Evolutionary conservation across 2,329 filamentous ascomycete species (phyloP), one percentile per base, ranked within the genome.

Genomic region (Tolypocladium inflatum): DNA sequence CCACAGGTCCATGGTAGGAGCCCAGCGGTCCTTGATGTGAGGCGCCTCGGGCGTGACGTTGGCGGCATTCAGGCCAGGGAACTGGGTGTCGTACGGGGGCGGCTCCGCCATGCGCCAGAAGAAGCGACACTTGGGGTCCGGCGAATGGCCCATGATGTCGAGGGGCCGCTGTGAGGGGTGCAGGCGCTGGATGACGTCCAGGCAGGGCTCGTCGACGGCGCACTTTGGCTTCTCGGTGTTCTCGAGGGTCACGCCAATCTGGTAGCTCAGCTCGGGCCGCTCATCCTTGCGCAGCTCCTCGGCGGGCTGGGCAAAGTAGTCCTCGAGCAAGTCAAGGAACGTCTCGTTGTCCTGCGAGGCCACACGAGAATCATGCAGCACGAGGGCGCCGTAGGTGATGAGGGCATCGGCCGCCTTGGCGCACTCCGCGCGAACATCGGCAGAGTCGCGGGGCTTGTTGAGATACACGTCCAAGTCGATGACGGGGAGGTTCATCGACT

Each of bases 191-290:
- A 85, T 85, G 50, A 85, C 77, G 60, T 78, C 73, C 39, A 84
- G 75, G 62, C 82, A 85, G 37, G 82, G 80, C 73, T 80, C 81
- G 68, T 85, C 80, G 62, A 83, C 81, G 59, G 82, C 82, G 69
- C 82, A 85, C 70, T 83, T 84, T 57, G 82, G 82, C 73, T 80
- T 82, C 73, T 85, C 82, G 1, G 82, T 85, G 70, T 84, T 82
- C 64, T 84, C 82, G 57, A 85, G 78, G 38, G 82, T 85, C 48
- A 84, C 82, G 62, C 82, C 82, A 55, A 85, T 76, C 71, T 85
- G 82, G 72, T 83, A 85, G 66, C 78, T 77, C 33, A 85, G 72
- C 65, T 80, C 79, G 7, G 82, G 82, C 2, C 81, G 76, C 72
- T 84, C 80, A 63, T 85, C 82, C 41, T 66, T 67, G 54, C 68